Base-by-base conservation (phyloP, 768 basidiomycete species). In the Lactifluus pinguis region DNA sequence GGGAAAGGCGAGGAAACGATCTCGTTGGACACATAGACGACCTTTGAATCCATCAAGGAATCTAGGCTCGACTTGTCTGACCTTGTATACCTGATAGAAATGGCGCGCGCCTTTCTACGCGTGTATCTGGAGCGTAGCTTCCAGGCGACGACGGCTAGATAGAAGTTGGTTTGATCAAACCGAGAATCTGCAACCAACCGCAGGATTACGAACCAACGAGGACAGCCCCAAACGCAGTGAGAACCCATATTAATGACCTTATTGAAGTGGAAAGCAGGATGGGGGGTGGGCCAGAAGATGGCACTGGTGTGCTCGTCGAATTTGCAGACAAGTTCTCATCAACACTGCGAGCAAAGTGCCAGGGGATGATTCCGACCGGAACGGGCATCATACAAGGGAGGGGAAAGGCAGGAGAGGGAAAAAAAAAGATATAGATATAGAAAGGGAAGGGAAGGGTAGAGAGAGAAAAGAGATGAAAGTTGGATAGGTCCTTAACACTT, bases 141-240 rank as follows among this genome's bases (percentile, higher is more conserved):
- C 55, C 64, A 66, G 1, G 66, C 53, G 39, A 60, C 44, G 61
- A 67, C 30, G 29, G 53, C 64, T 69, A 21, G 11, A 14, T 34
- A 25, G 7, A 52, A 9, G 19, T 62, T 55, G 49, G 56, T 25
- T 32, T 48, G 3, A 47, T 25, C 5, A 30, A 25, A 9, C 44
- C 15, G 32, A 36, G 39, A 34, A 17, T n/a, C 15, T 21, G 17
- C 30, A 8, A 48, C 11, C 51, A n/a, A 9, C 7, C 9, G 41
- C n/a, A 21, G 49, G 5, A 15, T 15, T 15, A 51, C 70, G 19
- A 29, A 72, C 71, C 67, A 30, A 68, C 6, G 21, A 69, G 14
- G 30, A 68, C 65, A 59, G 51, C 52, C 63, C 76, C 72, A 4
- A 76, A 21, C n/a, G 66, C 51, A 25, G 62, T 57, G 36, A 69